A percentile compares a stretch with the other conserved stretches of the same genome.
Evolutionary conservation across 2,329 filamentous ascomycete species (phyloP).

Genomic region (Botrytis fabae): DNA sequence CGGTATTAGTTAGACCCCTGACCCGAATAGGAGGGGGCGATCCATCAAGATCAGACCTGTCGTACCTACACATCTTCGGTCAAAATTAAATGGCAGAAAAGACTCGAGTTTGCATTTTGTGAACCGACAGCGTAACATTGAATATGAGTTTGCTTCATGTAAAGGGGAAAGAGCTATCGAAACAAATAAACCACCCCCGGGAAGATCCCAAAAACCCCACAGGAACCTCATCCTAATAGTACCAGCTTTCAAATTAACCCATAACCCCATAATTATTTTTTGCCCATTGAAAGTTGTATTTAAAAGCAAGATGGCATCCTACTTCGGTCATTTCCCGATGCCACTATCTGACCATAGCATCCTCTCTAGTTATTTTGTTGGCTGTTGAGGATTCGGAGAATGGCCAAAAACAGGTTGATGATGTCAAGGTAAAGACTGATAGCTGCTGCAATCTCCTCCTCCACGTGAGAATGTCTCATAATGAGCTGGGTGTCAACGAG

Average conservation of each 20-base stretch:
- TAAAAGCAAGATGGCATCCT: background rate
- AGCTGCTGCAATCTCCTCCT: constrained; percentile 94
- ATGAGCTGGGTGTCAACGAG: constrained; percentile 95
- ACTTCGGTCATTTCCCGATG: background rate
- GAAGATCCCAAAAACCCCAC: background rate
- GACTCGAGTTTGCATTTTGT: no score
- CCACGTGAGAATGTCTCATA: constrained; percentile 93
- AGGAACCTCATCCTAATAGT: constrained; percentile 4
- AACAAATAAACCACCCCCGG: background rate
- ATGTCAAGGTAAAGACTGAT: constrained; percentile 96
- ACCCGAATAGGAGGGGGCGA: constrained; percentile 9
- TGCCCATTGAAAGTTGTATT: background rate
- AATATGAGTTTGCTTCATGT: background rate
- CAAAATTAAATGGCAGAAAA: background rate
- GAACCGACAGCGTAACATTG: background rate
- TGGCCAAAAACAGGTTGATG: constrained; percentile 95
- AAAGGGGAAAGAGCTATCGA: background rate
- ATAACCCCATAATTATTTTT: background rate
- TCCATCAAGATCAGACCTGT: background rate
- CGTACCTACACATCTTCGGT: background rate
- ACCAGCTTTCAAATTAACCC: constrained; percentile 17
- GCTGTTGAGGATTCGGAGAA: constrained; percentile 89
- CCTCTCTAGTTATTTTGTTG: constrained; percentile 81
- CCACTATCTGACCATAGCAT: constrained; percentile 15
- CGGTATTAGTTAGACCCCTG: constrained; percentile 1